A percentile compares a stretch with the other conserved stretches of the same genome.
phyloP scores from a whole-genome alignment of 2,329 filamentous ascomycete species.

The Ophiognomonia clavigignenti-juglandacearum region DNA sequence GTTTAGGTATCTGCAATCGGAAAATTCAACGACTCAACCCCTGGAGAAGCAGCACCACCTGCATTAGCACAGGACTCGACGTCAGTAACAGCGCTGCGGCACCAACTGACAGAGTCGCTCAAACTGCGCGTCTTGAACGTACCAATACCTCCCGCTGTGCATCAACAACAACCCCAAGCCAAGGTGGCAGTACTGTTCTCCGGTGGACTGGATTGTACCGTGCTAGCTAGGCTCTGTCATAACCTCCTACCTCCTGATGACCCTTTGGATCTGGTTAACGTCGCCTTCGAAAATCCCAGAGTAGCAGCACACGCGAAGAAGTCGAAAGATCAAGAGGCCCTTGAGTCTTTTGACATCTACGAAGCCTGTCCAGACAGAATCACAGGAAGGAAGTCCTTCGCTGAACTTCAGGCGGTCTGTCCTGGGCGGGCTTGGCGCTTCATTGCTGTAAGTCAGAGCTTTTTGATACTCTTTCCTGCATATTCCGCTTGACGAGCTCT shows the following conservation, averaged over 20 bases:
- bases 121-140: conserved; percentile 60
- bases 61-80: conserved; percentile 35
- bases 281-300: conserved; percentile 92
- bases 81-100: conserved; percentile 48
- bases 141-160: conserved; percentile 37
- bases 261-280: conserved; percentile 83
- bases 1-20: conserved; percentile 50
- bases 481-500: conserved; percentile 7
- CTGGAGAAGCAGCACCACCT: conserved; percentile 22
- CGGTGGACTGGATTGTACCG: conserved; percentile 86
- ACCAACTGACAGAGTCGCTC: conserved; percentile 57
- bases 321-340: conserved; percentile 21
- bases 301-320: conserved; percentile 53
- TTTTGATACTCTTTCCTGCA: background rate
- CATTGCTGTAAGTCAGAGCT: conserved; percentile 51
- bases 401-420: conserved; percentile 68
- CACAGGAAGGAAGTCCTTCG: conserved; percentile 75
- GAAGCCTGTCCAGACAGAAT: conserved; percentile 86
- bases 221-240: conserved; percentile 76
- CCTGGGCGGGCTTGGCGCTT: conserved; percentile 76
- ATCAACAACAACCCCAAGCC: conserved; percentile 38
- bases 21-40: conserved; percentile 43
- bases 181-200: conserved; percentile 83
- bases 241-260: conserved; percentile 66
- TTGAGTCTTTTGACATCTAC: conserved; percentile 44